Percentiles rank a stretch among this genome's conserved stretches.
Evolutionary conservation across 1,284 basidiomycete species (phyloP).

Genomic region (Ganoderma multipileum): DNA sequence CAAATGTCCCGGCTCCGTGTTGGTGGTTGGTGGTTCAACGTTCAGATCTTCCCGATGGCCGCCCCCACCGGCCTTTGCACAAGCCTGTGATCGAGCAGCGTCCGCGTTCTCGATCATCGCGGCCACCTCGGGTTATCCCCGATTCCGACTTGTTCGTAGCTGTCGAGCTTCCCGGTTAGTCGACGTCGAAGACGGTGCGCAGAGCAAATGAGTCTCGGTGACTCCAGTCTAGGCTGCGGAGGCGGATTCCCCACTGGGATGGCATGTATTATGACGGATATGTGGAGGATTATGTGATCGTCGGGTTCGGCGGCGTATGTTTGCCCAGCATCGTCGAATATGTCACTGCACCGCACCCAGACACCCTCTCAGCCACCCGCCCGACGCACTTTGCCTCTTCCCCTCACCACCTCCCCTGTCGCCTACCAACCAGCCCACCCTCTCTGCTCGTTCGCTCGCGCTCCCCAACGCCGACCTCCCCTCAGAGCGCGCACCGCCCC

Average conservation of each 20-base stretch:
- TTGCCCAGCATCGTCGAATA: not conserved
- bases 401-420: constrained; percentile 4
- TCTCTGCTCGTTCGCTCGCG: not conserved
- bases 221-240: not conserved
- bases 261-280: not conserved
- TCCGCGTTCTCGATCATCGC: not conserved
- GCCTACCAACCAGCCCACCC: not conserved
- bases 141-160: not conserved
- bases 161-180: not conserved
- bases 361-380: constrained; percentile 3
- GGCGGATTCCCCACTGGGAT: not conserved
- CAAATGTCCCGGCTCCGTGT: not conserved
- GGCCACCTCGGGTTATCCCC: not conserved
- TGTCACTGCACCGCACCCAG: not conserved
- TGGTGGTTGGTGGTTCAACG: not conserved
- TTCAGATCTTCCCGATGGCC: not conserved
- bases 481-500: not conserved
- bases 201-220: not conserved
- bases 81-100: not conserved
- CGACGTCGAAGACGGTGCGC: not conserved
- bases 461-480: not conserved
- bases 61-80: not conserved
- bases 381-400: not conserved
- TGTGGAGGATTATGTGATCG: constrained; percentile 1
- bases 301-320: constrained; percentile 5